Evolutionary conservation across 345 rosid genomes (phyloP), one percentile per base, ranked within the genome.

Genomic region (Eutrema yunnanense): DNA sequence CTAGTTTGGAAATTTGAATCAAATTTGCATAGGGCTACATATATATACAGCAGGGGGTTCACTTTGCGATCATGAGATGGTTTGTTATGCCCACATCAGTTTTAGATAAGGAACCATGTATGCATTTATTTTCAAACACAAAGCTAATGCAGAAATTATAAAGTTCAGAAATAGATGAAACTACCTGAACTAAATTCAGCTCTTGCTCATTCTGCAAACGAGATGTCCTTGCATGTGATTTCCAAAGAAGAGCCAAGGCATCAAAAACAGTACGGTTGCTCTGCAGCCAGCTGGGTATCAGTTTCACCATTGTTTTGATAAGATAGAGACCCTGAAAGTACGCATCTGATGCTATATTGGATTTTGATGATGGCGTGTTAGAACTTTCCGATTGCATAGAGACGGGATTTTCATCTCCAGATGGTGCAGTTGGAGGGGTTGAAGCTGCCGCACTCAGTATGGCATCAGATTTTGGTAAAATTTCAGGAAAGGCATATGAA

Each of bases 291-390:
- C 85, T 78, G 66, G 96, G 97, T 65, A 95, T 80, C 77, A 92
- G 78, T 64, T 92, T 95, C 65, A 90, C 96, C 86, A 95, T 76
- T 29, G 90, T 87, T 77, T 95, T 95, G 76, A 92, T 69, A 63
- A 95, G 96, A 67, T 87, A 85, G 77, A 95, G 96, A 72, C 99
- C 97, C 78, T 85, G 92, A 81, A 95, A 95, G 80, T 95, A 88
- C 30, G 92, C 91, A 80, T 87, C 96, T 37, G 88, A 82, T 73
- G 82, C 75, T 65, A 83, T 78, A 69, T 67, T 67, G 33, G 87
- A 48, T 53, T 82, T 61, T 37, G 77, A 46, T 48, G 88, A 75
- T 37, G 86, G 79, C 79, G 71, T 51, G 38, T 55, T 69, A 29
- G 65, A 62, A 72, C 71, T 61, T 69, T 88, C 91, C 51, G 77